These are phyloP conservation scores for Fusarium nurragi DNA, from an alignment of 2,329 filamentous ascomycete genomes.

Conservation along the genomic window DNA sequence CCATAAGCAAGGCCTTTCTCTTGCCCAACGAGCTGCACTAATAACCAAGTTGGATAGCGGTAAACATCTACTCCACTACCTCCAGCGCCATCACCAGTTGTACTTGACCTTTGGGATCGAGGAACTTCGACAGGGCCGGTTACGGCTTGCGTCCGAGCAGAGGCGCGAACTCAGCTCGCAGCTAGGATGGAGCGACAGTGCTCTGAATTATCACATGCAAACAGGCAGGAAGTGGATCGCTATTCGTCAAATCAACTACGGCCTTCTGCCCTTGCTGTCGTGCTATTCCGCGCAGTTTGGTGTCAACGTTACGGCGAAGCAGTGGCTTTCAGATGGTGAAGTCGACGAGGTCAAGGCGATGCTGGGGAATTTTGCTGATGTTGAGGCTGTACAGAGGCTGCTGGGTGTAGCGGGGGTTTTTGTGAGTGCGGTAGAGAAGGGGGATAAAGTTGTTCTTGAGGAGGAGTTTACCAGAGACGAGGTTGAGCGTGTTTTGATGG, in stretches of 20 bases:
- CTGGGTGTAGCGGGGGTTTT: neutral
- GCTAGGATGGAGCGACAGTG: too few relatives aligned
- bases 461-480: too few relatives aligned
- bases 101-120: neutral
- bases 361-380: neutral
- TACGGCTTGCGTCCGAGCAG: too few relatives aligned
- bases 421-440: neutral
- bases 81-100: neutral
- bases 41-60: neutral
- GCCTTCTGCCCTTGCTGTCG: neutral
- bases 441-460: neutral
- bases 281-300: neutral
- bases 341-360: neutral
- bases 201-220: too few relatives aligned
- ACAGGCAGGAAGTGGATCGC: neutral
- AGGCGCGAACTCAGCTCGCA: too few relatives aligned
- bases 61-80: neutral
- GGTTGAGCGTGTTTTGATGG: neutral
- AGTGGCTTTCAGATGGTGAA: accelerated
- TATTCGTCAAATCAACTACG: neutral
- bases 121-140: neutral
- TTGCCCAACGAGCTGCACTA: neutral
- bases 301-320: neutral
- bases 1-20: neutral
- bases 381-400: too few relatives aligned